A percentile compares a stretch with the other conserved stretches of the same genome.
phyloP scores from a whole-genome alignment of 495 filamentous ascomycete genomes.

The Penicillium canescens region DNA sequence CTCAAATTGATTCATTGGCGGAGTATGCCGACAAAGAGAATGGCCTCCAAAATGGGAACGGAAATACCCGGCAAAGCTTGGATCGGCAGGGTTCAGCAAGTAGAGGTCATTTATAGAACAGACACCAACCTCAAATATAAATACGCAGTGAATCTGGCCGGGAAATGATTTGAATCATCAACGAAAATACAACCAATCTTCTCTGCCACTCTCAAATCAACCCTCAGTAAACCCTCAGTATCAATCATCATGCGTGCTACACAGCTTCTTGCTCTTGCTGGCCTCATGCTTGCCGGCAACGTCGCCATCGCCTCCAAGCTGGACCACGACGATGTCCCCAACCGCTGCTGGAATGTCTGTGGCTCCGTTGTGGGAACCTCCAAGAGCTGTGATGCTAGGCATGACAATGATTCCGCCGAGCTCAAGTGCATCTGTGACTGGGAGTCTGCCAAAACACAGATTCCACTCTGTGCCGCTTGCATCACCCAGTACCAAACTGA shows the following conservation, averaged over 20 bases:
- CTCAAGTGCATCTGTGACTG: constrained; percentile 36
- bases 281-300: constrained; percentile 29
- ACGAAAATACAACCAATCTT: not conserved
- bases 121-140: constrained; percentile 13
- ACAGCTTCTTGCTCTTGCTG: constrained; percentile 26
- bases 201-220: not conserved
- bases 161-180: not conserved
- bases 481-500: constrained; percentile 29
- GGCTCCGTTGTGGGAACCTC: constrained; percentile 27
- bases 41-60: not conserved
- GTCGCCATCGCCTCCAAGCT: constrained; percentile 29
- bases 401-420: constrained; percentile 32
- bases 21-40: constrained; percentile 1
- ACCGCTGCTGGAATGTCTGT: constrained; percentile 31
- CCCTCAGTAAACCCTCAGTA: not conserved
- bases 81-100: constrained; percentile 9
- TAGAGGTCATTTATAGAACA: constrained; percentile 18
- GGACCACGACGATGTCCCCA: constrained; percentile 35
- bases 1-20: not conserved
- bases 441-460: constrained; percentile 21
- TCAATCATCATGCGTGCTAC: constrained; percentile 27
- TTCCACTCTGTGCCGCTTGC: constrained; percentile 40
- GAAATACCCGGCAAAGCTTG: not conserved
- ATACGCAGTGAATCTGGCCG: not conserved
- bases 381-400: constrained; percentile 24